Evolutionary conservation across 2,329 filamentous ascomycete species (phyloP), one percentile per base, ranked within the genome.

Genomic region (Nannizziopsis arthrosporioides): DNA sequence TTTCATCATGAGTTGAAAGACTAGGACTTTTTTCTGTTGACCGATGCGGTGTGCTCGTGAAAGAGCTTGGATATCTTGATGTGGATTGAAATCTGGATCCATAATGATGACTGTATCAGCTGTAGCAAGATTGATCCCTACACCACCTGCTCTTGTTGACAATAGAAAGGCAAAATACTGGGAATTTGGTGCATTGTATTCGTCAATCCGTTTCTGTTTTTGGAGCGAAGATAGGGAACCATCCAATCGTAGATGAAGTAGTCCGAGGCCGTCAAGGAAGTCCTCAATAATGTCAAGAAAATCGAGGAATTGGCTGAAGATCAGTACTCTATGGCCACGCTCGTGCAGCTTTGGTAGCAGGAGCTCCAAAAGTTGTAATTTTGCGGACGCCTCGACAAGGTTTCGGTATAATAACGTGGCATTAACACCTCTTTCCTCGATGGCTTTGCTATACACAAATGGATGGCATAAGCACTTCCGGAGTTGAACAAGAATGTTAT

Each of bases 71-170:
- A 98, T 84, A 59, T 98, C 93, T 65, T 98, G 92, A 61, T 98
- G 92, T 0, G 92, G 92, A 53, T 98, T 98, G 72, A 94, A 96
- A 61, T 98, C 92, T 0, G 87, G 87, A 58, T 98, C 89, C 55
- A 96, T 80, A 55, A 98, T 95, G 55, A 98, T 95, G 52, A 98
- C 93, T 0, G 92, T 98, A 61, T 98, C 92, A 2, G 92, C 92
- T 6, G 89, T 94, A 0, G 92, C 92, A 48, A 98, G 74, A 61
- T 98, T 98, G 71, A 98, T 98, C 12, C 92, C 93, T 0, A 98
- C 90, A 59, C 93, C 92, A 47, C 92, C 92, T 14, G 93, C 89
- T 54, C 92, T 82, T 2, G 93, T 98, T 0, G 90, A 96, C 0
- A 98, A 74, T 14, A 98, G 68, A 66, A 98, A 96, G 0, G 84